Evolutionary conservation across 495 filamentous ascomycete genomes (phyloP).

Genomic region (Letharia columbiana): DNA sequence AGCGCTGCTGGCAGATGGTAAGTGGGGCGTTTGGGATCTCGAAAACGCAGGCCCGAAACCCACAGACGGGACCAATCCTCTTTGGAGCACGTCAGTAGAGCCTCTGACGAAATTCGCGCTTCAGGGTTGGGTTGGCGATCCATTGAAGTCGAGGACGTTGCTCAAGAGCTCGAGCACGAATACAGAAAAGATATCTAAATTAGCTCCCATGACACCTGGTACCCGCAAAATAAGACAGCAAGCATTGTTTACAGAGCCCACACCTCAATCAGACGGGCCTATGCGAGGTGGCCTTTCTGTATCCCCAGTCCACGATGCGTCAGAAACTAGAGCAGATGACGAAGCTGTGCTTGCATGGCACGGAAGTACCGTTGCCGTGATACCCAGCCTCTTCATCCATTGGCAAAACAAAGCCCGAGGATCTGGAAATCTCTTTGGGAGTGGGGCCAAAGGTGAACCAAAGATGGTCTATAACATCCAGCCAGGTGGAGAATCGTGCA

Average conservation of each 20-base stretch:
- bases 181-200: slow-evolving; percentile 41
- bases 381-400: slow-evolving; percentile 56
- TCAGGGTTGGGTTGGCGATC: slow-evolving; percentile 54
- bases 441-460: slow-evolving; percentile 17
- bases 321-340: slow-evolving; percentile 35
- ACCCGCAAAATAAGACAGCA: slow-evolving; percentile 57
- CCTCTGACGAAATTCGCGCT: slow-evolving; percentile 56
- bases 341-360: slow-evolving; percentile 63
- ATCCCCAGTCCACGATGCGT: slow-evolving; percentile 33
- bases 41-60: slow-evolving; percentile 53
- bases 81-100: neutral
- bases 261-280: slow-evolving; percentile 27
- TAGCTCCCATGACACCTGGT: slow-evolving; percentile 79
- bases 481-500: slow-evolving; percentile 58
- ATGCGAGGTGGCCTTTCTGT: slow-evolving; percentile 61
- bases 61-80: slow-evolving; percentile 16
- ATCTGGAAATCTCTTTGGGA: slow-evolving; percentile 48
- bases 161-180: slow-evolving; percentile 29
- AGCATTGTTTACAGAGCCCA: slow-evolving; percentile 42
- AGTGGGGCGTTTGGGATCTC: slow-evolving; percentile 93
- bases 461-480: slow-evolving; percentile 41
- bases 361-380: slow-evolving; percentile 50
- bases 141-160: slow-evolving; percentile 25
- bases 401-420: slow-evolving; percentile 58
- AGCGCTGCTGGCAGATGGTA: slow-evolving; percentile 68